phyloP scores from a whole-genome alignment of 331 rosid species.

The Quercus lobata region DNA sequence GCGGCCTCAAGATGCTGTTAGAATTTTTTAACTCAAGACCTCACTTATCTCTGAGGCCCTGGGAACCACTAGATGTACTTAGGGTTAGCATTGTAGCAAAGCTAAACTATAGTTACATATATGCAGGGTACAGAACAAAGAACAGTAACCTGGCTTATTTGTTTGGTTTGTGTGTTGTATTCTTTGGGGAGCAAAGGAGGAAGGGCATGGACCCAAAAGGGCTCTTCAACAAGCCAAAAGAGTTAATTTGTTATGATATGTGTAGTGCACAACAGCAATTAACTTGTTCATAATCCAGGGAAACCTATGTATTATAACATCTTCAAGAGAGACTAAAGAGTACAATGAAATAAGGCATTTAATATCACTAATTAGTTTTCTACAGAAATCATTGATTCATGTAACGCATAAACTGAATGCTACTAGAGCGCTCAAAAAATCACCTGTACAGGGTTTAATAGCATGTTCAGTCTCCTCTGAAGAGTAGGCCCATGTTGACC shows the following conservation, averaged over 20 bases:
- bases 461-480: constrained; percentile 67
- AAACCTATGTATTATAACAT: neutral
- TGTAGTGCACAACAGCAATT: neutral
- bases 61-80: too few species aligned
- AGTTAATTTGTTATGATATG: neutral
- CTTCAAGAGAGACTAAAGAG: too few species aligned
- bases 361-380: neutral
- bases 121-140: neutral
- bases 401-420: neutral
- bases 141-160: neutral
- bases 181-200: neutral
- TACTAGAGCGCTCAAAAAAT: constrained; percentile 13
- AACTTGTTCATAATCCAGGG: neutral
- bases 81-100: neutral
- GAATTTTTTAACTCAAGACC: too few species aligned
- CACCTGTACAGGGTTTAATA: constrained; percentile 79
- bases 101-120: neutral
- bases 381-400: constrained; percentile 3
- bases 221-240: neutral
- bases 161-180: neutral
- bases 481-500: constrained; percentile 70
- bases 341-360: too few species aligned
- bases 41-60: too few species aligned
- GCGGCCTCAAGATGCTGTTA: too few species aligned
- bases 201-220: neutral